Percentiles rank a stretch among this genome's conserved stretches.
phyloP scores from a whole-genome alignment of 257 asterid genomes.

The Voacanga thouarsii region DNA sequence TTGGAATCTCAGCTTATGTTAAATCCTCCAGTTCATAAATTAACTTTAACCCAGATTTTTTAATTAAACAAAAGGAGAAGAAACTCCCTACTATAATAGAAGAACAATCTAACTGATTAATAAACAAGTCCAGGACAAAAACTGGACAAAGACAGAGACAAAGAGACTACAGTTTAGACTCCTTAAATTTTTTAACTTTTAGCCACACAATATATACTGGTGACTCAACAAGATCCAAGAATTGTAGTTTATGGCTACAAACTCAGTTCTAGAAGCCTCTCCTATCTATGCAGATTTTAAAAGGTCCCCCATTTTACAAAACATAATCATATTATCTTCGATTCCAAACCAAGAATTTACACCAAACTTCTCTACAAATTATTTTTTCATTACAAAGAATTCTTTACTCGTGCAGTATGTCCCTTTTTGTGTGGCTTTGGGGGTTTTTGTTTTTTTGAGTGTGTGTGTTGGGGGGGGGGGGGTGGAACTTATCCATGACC shows the following conservation, averaged over 20 bases:
- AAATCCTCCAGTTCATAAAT: too few species aligned
- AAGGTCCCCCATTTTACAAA: background rate
- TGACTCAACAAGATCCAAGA: background rate
- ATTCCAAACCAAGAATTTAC: background rate
- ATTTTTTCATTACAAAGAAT: too few species aligned
- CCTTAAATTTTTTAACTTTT: too few species aligned
- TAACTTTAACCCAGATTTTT: too few species aligned
- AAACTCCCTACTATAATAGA: too few species aligned
- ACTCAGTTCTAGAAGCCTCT: background rate
- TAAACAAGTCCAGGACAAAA: constrained; percentile 4
- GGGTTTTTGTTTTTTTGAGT: background rate
- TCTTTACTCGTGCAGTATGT: too few species aligned
- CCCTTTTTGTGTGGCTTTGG: background rate
- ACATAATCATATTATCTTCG: background rate
- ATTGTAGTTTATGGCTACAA: background rate
- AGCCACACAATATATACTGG: background rate
- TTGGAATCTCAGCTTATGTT: too few species aligned
- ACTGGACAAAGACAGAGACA: too few species aligned
- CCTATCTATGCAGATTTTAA: background rate
- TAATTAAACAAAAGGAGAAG: too few species aligned
- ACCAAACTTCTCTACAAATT: background rate
- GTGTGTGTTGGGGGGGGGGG: background rate
- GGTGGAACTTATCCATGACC: background rate
- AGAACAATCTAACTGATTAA: too few species aligned
- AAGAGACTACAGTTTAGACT: too few species aligned